These are phyloP conservation scores for Penicillium paxilli DNA, from an alignment of 495 filamentous ascomycete species.

Conservation along the genomic window DNA sequence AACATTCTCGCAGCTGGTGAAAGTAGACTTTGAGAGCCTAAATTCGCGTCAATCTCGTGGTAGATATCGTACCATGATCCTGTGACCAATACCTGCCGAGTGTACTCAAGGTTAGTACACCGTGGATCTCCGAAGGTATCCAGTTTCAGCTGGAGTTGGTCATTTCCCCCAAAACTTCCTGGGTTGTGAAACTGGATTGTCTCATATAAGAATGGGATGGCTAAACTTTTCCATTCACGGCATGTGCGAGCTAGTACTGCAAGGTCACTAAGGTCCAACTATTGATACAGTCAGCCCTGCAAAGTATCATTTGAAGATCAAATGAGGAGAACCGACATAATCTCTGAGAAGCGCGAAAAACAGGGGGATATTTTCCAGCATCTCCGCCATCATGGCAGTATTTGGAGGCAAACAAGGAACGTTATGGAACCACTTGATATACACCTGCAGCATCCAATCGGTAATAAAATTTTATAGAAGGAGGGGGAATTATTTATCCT, in stretches of 20 bases:
- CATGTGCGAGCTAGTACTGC: neutral
- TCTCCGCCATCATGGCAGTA: neutral
- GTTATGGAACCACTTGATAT: neutral
- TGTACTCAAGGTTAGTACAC: neutral
- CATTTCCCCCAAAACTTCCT: neutral
- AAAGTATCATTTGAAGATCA: neutral
- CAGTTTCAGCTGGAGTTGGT: neutral
- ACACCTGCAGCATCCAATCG: neutral
- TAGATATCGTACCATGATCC: neutral
- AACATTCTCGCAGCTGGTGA: neutral
- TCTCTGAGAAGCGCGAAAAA: neutral
- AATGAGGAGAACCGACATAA: neutral
- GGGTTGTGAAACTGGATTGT: neutral
- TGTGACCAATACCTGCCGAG: neutral
- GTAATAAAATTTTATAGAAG: neutral
- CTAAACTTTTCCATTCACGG: neutral
- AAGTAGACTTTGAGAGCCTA: neutral
- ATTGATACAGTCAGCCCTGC: neutral
- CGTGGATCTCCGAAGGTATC: neutral
- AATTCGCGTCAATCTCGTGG: neutral
- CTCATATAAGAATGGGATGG: neutral
- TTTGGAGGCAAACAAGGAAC: neutral
- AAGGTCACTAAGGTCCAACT: neutral
- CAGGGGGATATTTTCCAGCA: neutral
- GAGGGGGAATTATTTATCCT: neutral